Conservation (phyloP, 1,284 basidiomycete genomes). For the Pyrrhoderma noxium region DNA sequence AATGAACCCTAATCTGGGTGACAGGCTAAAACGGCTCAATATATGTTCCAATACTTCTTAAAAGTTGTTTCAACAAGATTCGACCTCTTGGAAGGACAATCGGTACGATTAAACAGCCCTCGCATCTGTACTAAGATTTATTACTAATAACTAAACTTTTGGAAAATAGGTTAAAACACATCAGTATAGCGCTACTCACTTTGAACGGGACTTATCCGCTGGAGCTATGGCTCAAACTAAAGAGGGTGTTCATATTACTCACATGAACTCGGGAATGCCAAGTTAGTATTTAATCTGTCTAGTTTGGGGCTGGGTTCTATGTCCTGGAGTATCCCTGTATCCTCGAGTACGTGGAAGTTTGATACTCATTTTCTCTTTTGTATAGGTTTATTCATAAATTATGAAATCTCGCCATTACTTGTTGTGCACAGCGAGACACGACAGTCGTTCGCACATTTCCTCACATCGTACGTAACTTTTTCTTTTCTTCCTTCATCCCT, state of each 20-base stretch:
- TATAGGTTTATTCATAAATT: conserved; percentile 85
- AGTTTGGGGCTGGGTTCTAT: no score
- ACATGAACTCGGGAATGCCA: conserved; percentile 74
- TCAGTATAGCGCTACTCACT: conserved; percentile 93
- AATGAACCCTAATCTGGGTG: background rate
- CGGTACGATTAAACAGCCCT: conserved; percentile 39
- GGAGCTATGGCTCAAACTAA: conserved; percentile 54
- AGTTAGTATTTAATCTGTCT: conserved; percentile 35
- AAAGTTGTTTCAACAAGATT: conserved; percentile 96
- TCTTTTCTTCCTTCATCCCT: background rate
- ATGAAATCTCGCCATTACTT: conserved; percentile 95
- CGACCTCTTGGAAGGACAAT: conserved; percentile 68
- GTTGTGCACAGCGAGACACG: conserved; percentile 87
- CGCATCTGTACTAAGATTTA: background rate
- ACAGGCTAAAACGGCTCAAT: conserved; percentile 63
- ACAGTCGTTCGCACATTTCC: conserved; percentile 94
- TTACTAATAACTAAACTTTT: background rate
- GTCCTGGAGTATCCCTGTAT: no score
- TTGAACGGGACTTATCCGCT: conserved; percentile 82
- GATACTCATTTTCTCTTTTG: background rate
- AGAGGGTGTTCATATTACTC: conserved; percentile 73
- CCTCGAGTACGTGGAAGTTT: no score
- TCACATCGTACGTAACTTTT: conserved; percentile 72
- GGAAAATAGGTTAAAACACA: conserved; percentile 64
- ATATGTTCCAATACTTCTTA: conserved; percentile 97